These are phyloP conservation scores for Massospora cicadina DNA, from an alignment of 371 early-diverging fungal genomes.

Conservation along the genomic window DNA sequence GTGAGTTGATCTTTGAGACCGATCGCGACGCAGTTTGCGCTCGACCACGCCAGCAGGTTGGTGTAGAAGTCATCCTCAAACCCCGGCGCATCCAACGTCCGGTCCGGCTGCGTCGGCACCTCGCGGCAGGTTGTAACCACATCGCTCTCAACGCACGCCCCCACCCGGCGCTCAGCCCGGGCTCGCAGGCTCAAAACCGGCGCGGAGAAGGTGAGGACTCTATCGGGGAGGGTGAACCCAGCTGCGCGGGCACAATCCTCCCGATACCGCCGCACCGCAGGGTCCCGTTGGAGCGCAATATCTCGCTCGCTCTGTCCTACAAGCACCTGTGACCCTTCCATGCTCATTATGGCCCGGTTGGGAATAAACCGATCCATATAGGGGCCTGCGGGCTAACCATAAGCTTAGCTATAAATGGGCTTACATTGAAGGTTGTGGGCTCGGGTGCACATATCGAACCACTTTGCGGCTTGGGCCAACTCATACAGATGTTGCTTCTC, in stretches of 20 bases:
- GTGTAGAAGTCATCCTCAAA: constrained; percentile 93
- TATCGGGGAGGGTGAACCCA: neutral
- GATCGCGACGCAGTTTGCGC: constrained; percentile 62
- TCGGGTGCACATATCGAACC: neutral
- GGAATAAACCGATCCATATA: neutral
- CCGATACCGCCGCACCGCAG: neutral
- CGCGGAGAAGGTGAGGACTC: neutral
- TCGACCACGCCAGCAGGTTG: constrained; percentile 92
- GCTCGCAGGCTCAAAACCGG: neutral
- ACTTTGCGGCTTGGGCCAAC: neutral
- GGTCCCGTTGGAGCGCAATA: neutral
- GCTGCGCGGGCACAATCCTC: neutral
- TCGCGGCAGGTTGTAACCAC: constrained; percentile 27
- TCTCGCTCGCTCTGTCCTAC: neutral
- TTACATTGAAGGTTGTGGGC: neutral
- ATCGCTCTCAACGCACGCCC: neutral
- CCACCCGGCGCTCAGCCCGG: neutral
- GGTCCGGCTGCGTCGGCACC: constrained; percentile 47
- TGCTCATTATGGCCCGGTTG: neutral
- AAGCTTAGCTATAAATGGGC: neutral
- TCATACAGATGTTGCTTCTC: neutral
- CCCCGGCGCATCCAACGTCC: constrained; percentile 79
- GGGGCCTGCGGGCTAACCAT: neutral
- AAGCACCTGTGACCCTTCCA: neutral
- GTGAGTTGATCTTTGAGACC: constrained; percentile 77